A percentile compares a stretch with the other conserved stretches of the same genome.
phyloP scores from a whole-genome alignment of 2,329 filamentous ascomycete species.

The Tricladium varicosporioides region DNA sequence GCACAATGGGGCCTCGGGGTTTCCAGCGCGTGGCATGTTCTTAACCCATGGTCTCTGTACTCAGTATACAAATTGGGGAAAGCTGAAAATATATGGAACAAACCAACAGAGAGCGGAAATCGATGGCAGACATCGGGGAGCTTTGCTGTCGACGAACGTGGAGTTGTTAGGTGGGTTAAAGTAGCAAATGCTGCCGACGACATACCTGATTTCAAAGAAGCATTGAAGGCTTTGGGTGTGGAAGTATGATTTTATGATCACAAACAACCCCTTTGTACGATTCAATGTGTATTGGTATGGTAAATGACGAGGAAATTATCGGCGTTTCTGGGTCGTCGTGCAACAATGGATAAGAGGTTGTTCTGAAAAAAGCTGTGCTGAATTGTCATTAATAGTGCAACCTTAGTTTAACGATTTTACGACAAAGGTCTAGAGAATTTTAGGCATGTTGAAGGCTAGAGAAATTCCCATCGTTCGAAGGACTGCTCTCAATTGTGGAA shows the following conservation, averaged over 20 bases:
- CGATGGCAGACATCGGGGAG: constrained; percentile 68
- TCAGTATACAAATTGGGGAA: constrained; percentile 56
- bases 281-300: no score
- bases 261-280: no score
- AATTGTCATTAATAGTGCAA: no score
- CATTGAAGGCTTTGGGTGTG: constrained; percentile 33
- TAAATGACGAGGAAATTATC: no score
- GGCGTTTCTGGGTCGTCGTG: no score
- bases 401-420: no score
- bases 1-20: constrained; percentile 63
- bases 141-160: constrained; percentile 57
- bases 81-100: constrained; percentile 64
- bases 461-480: no score
- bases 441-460: no score
- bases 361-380: no score
- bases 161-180: constrained; percentile 51
- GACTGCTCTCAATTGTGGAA: no score
- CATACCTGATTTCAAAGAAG: constrained; percentile 51
- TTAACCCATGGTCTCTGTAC: constrained; percentile 57
- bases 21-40: constrained; percentile 59
- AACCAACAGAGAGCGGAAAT: constrained; percentile 62
- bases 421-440: no score
- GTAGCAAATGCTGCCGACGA: constrained; percentile 50
- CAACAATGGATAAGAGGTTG: no score
- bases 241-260: background rate